These are phyloP conservation scores for Tulasnella sp. DNA, from an alignment of 768 basidiomycete species.

Conservation along the genomic window DNA sequence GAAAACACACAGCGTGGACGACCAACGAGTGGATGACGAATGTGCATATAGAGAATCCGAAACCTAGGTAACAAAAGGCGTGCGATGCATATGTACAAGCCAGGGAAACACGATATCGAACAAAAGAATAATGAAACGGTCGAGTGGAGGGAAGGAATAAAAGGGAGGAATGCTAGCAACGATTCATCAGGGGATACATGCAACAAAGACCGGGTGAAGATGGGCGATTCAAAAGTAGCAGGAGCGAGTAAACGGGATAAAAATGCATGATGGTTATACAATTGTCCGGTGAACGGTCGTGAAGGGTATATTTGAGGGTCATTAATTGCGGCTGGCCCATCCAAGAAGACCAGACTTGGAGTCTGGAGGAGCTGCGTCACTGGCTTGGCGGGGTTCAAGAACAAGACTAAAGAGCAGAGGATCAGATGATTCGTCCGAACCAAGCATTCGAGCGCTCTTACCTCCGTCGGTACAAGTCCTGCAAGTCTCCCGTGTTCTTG, in stretches of 20 bases:
- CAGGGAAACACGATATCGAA: conserved; percentile 34
- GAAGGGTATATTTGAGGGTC: conserved; percentile 3
- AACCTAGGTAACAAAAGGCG: too few relatives aligned
- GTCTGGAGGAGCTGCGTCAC: conserved; percentile 73
- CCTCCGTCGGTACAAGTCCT: conserved; percentile 84
- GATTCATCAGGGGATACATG: background rate
- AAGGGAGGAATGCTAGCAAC: conserved; percentile 19
- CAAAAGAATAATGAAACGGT: conserved; percentile 27
- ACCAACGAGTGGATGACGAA: too few relatives aligned
- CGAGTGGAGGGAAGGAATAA: conserved; percentile 28
- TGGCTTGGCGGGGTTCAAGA: conserved; percentile 77
- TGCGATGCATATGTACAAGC: conserved; percentile 32
- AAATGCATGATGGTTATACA: conserved; percentile 8
- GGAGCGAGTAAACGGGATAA: background rate
- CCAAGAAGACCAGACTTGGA: conserved; percentile 36
- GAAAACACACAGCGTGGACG: too few relatives aligned
- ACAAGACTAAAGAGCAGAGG: conserved; percentile 51
- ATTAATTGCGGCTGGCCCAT: conserved; percentile 26
- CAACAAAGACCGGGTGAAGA: background rate
- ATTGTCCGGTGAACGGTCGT: conserved; percentile 29
- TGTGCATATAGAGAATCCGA: too few relatives aligned
- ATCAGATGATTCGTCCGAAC: background rate
- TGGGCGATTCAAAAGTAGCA: background rate
- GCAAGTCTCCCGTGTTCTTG: conserved; percentile 71
- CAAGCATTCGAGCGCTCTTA: conserved; percentile 35